Evolutionary conservation across 139 green algal genomes (phyloP).

Genomic region (Closterium sp.): DNA sequence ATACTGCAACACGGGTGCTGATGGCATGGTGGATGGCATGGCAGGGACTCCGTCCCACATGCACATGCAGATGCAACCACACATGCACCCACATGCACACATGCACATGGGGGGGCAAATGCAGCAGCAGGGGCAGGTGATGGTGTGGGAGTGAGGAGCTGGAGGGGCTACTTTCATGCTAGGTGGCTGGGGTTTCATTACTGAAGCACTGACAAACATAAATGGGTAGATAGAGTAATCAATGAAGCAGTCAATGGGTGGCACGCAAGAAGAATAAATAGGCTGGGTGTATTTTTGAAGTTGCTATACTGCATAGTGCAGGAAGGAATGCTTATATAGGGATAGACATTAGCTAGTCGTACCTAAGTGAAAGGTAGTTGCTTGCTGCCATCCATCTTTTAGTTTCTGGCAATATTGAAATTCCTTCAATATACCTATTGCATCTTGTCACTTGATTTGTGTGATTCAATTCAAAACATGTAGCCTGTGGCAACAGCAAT

Average conservation of each 20-base stretch:
- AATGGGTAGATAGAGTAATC: no score
- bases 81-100: neutral
- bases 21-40: neutral
- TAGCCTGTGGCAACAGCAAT: no score
- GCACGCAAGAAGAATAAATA: no score
- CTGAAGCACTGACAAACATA: no score
- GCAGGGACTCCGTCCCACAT: no score
- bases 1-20: neutral
- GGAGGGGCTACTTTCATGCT: no score
- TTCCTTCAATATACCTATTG: no score
- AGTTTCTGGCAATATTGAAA: neutral
- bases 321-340: neutral
- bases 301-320: neutral
- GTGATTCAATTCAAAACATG: no score
- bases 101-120: neutral
- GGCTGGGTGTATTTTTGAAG: no score
- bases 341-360: neutral
- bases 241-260: no score
- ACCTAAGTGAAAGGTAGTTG: neutral
- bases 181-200: no score
- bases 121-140: neutral
- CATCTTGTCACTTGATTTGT: no score
- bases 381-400: neutral
- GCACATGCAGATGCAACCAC: neutral
- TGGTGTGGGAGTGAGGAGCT: neutral